A percentile compares a stretch with the other conserved stretches of the same genome.
phyloP scores from a whole-genome alignment of 345 rosid species.

The Heritiera fomes region DNA sequence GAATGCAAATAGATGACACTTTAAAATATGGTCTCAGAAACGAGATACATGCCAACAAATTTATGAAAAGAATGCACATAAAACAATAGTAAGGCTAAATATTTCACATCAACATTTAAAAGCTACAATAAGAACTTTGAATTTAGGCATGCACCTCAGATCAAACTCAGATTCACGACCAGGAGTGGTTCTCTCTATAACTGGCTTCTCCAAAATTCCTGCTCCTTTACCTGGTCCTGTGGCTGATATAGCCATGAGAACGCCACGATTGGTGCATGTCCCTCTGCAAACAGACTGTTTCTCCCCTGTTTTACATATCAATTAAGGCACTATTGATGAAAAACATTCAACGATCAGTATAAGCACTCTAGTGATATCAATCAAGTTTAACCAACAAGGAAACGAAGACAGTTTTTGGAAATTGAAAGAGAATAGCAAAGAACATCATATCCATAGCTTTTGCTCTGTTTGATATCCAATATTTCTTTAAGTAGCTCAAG shows the following conservation, averaged over 20 bases:
- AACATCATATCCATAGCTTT: neutral
- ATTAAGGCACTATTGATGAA: conserved; percentile 9
- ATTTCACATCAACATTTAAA: neutral
- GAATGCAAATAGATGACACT: neutral
- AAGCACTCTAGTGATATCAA: conserved; percentile 5
- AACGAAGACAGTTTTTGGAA: neutral
- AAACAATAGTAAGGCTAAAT: neutral
- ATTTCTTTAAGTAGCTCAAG: neutral
- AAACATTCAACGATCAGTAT: conserved; percentile 14
- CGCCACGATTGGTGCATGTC: conserved; percentile 49
- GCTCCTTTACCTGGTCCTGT: conserved; percentile 60
- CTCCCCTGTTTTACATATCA: conserved; percentile 42
- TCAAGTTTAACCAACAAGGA: neutral
- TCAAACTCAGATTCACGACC: conserved; percentile 81
- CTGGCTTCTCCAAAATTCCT: conserved; percentile 69
- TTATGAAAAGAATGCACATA: conserved; percentile 1
- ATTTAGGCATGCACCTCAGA: conserved; percentile 44
- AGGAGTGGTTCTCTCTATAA: conserved; percentile 67
- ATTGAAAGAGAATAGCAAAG: neutral
- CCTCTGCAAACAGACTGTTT: conserved; percentile 49
- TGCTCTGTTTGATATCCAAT: neutral
- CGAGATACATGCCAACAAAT: neutral
- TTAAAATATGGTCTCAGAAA: neutral
- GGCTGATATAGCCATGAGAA: conserved; percentile 53
- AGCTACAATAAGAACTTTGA: neutral